Percentiles rank a stretch among this genome's conserved stretches.
Evolutionary conservation across 805 yeast genomes (phyloP).

Genomic region (Clavispora carvajalis): DNA sequence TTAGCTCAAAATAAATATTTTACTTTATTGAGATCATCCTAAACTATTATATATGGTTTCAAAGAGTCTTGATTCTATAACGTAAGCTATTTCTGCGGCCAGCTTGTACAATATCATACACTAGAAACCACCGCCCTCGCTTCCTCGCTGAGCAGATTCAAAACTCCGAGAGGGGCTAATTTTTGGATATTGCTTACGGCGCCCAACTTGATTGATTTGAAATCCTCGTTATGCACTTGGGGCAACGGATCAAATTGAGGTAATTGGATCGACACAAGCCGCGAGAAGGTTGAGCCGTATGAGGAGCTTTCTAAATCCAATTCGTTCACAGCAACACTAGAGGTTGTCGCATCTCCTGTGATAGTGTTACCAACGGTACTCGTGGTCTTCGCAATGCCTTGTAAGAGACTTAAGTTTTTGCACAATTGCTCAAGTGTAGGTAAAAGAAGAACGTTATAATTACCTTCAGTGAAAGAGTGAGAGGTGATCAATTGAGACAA

Average conservation of each 20-base stretch:
- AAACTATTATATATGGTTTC: no score
- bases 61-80: no score
- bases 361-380: conserved; percentile 14
- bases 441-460: conserved; percentile 18
- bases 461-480: conserved; percentile 15
- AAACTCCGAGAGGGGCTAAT: conserved; percentile 20
- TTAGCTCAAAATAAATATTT: neutral
- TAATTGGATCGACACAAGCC: conserved; percentile 55
- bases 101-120: neutral
- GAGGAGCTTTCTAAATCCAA: conserved; percentile 59
- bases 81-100: no score
- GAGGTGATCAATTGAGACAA: conserved; percentile 38
- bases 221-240: conserved; percentile 37
- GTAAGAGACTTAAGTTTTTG: conserved; percentile 24
- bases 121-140: conserved; percentile 8
- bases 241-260: conserved; percentile 70
- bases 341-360: conserved; percentile 14
- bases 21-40: no score
- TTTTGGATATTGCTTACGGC: conserved; percentile 23
- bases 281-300: conserved; percentile 84
- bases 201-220: conserved; percentile 21
- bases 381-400: conserved; percentile 20
- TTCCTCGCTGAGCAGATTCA: conserved; percentile 23
- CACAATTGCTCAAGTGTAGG: conserved; percentile 29
- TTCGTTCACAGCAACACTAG: conserved; percentile 35